phyloP scores from a whole-genome alignment of 2,329 filamentous ascomycete species.

The Piedraia hortae region DNA sequence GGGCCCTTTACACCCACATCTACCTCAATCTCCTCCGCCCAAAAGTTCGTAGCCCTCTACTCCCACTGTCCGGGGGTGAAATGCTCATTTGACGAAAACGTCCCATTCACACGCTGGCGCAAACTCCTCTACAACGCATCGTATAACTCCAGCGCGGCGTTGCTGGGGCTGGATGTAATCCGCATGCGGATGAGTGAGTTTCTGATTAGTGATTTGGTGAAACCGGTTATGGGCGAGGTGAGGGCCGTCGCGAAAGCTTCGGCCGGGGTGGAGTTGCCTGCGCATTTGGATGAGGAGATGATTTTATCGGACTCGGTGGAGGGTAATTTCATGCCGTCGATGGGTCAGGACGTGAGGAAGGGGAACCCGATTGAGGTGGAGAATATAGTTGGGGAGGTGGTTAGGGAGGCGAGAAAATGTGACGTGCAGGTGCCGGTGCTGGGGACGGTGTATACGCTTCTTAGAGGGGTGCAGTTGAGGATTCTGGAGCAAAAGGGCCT shows the following conservation, averaged over 20 bases:
- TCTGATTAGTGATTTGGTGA: conserved; percentile 21
- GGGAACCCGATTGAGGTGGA: conserved; percentile 29
- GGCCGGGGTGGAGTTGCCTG: conserved; percentile 18
- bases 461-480: conserved; percentile 1
- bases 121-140: conserved; percentile 26
- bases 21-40: conserved; percentile 11
- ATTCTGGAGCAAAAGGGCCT: conserved; percentile 1
- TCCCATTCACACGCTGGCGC: conserved; percentile 20
- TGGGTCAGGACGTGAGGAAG: conserved; percentile 27
- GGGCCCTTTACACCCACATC: conserved; percentile 21
- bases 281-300: conserved; percentile 18
- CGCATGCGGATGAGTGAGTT: conserved; percentile 21
- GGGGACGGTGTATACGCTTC: conserved; percentile 1
- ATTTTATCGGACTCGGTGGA: conserved; percentile 24
- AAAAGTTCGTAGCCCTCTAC: conserved; percentile 21
- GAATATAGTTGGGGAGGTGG: conserved; percentile 28
- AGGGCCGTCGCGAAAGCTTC: conserved; percentile 19
- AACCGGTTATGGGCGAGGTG: conserved; percentile 28
- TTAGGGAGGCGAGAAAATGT: conserved; percentile 21
- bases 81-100: conserved; percentile 16
- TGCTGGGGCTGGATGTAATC: conserved; percentile 24
- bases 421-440: conserved; percentile 21
- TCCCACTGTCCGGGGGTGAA: conserved; percentile 19
- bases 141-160: conserved; percentile 25
- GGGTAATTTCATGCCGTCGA: conserved; percentile 24